These are phyloP conservation scores for Salix caprea DNA, from an alignment of 345 rosid species.

Conservation along the genomic window DNA sequence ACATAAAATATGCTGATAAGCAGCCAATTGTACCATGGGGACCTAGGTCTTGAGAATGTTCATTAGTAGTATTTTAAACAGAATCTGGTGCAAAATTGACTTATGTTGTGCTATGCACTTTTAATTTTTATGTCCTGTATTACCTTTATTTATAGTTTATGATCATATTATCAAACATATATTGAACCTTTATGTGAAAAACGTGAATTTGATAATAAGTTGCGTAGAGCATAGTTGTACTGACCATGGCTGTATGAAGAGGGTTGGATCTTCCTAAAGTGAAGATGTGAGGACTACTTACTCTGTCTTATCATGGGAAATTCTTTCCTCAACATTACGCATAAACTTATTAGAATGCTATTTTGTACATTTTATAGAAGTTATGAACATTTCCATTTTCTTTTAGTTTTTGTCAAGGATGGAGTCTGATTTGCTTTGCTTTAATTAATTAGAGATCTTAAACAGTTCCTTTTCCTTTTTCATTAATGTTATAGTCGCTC, in stretches of 20 bases:
- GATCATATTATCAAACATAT: not conserved
- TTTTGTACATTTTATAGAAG: not conserved
- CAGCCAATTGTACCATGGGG: constrained; percentile 97
- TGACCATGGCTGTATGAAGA: constrained; percentile 3
- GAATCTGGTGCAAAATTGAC: not conserved
- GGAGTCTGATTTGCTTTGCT: not conserved
- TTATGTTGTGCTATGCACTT: not conserved
- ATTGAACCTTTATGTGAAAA: not conserved
- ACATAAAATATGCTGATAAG: constrained; percentile 94
- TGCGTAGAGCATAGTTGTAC: not conserved
- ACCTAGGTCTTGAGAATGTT: constrained; percentile 58
- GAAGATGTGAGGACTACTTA: not conserved
- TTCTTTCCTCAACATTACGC: not conserved
- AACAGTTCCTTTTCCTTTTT: not conserved
- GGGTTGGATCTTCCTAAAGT: not conserved
- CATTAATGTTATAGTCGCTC: not conserved
- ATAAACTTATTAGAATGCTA: not conserved
- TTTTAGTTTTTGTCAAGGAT: not conserved
- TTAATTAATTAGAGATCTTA: not conserved
- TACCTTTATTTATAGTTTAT: not conserved
- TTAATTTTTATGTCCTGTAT: not conserved
- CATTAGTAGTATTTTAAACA: not conserved
- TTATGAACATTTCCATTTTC: not conserved
- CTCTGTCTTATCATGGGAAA: not conserved
- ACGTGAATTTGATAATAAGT: not conserved